Percentiles rank a stretch among this genome's conserved stretches.
phyloP scores from a whole-genome alignment of 495 filamentous ascomycete species.

The Penicillium chermesinum region DNA sequence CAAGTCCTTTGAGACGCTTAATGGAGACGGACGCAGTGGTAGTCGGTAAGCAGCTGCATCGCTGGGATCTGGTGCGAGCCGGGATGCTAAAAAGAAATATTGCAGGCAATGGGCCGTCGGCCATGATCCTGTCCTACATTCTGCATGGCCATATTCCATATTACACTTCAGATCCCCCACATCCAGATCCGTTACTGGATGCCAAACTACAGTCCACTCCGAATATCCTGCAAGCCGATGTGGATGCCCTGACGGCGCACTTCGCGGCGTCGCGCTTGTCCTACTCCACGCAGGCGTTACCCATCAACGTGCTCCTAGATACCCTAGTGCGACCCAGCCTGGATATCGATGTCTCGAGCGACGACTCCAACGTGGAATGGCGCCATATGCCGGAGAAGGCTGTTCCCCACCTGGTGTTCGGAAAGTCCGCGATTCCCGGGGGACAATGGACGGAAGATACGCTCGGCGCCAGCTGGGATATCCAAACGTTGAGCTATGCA shows the following conservation, averaged over 20 bases:
- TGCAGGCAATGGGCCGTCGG: constrained; percentile 59
- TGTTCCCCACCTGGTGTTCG: constrained; percentile 56
- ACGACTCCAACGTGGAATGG: constrained; percentile 54
- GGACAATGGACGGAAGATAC: constrained; percentile 63
- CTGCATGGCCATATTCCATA: constrained; percentile 61
- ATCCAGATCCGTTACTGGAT: constrained; percentile 59
- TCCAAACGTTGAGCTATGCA: constrained; percentile 59
- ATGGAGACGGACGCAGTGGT: constrained; percentile 47
- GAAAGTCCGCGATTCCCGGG: constrained; percentile 48
- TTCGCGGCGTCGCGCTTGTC: constrained; percentile 57
- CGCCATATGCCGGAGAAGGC: constrained; percentile 44
- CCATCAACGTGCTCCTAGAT: constrained; percentile 60
- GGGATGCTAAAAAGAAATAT: constrained; percentile 4
- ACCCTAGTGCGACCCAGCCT: constrained; percentile 61
- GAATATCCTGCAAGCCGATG: constrained; percentile 44
- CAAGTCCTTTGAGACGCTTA: constrained; percentile 22
- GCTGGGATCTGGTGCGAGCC: constrained; percentile 7
- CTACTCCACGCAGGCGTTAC: constrained; percentile 62
- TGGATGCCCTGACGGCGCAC: constrained; percentile 50
- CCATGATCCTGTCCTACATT: constrained; percentile 63
- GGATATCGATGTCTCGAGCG: constrained; percentile 50
- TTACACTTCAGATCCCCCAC: constrained; percentile 49
- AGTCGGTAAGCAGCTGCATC: constrained; percentile 33
- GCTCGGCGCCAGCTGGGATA: constrained; percentile 50
- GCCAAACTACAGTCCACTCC: constrained; percentile 43